Evolutionary conservation across 1,284 basidiomycete species (phyloP).

Genomic region (Boletellus sp.): DNA sequence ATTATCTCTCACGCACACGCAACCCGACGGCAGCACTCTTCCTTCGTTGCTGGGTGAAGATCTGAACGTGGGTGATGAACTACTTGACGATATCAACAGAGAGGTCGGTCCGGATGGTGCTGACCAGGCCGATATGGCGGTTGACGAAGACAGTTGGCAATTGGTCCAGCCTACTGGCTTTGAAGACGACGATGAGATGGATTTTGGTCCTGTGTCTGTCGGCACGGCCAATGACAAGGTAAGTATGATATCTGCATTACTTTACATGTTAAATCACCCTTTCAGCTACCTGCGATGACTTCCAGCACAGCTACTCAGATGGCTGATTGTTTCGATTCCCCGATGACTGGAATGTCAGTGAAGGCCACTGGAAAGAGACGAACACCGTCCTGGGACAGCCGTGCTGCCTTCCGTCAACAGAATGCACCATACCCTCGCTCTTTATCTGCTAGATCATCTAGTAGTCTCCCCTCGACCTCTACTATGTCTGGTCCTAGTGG

Average conservation of each 20-base stretch:
- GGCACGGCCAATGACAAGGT: not conserved
- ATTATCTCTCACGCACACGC: not conserved
- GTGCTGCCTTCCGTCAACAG: too few relatives aligned
- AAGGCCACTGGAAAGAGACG: not conserved
- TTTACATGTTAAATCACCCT: too few relatives aligned
- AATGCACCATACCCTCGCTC: too few relatives aligned
- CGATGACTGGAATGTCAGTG: not conserved
- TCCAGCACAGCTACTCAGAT: too few relatives aligned
- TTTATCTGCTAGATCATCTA: too few relatives aligned
- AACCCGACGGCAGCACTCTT: not conserved
- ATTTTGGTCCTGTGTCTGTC: not conserved
- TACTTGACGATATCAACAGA: not conserved
- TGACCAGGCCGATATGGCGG: not conserved
- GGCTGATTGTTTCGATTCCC: too few relatives aligned
- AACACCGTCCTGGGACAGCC: not conserved
- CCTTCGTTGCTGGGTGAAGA: not conserved
- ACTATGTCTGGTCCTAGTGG: not conserved
- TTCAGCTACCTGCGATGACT: too few relatives aligned
- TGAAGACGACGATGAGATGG: not conserved
- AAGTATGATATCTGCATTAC: too few relatives aligned
- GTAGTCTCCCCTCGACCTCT: not conserved
- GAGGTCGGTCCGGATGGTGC: too few relatives aligned
- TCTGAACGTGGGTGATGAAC: not conserved
- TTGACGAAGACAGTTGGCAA: not conserved
- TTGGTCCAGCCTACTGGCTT: not conserved